These are phyloP conservation scores for Endogone sp. DNA, from an alignment of 192 early-diverging fungal species.

Conservation along the genomic window DNA sequence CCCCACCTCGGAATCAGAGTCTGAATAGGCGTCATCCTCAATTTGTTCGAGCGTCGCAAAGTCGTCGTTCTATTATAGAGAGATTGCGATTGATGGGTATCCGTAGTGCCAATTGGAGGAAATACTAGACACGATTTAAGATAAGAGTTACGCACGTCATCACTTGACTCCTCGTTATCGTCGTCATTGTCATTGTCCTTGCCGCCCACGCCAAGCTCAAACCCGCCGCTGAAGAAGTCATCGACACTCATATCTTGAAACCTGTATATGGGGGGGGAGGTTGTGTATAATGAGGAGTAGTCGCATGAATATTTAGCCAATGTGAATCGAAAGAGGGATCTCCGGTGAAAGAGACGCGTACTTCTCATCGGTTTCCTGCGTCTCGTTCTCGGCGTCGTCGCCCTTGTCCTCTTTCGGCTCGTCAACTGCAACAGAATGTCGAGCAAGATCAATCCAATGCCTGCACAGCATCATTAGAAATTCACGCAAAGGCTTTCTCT, in stretches of 20 bases:
- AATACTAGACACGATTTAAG: not conserved
- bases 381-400: not conserved
- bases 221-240: conserved; percentile 49
- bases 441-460: no score
- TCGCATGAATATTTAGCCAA: no score
- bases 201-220: conserved; percentile 12
- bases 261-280: conserved; percentile 4
- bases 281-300: no score
- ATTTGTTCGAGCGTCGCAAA: conserved; percentile 23
- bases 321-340: not conserved
- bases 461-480: no score
- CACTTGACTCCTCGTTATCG: not conserved
- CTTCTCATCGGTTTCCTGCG: not conserved
- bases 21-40: conserved; percentile 14
- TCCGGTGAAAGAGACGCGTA: not conserved
- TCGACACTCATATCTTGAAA: conserved; percentile 41
- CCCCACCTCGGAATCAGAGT: not conserved
- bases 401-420: not conserved
- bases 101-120: not conserved
- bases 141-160: not conserved
- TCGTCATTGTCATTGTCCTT: conserved; percentile 33
- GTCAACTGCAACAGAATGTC: no score
- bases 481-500: no score
- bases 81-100: no score
- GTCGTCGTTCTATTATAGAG: conserved; percentile 13